Evolutionary conservation across 2,329 filamentous ascomycete genomes (phyloP), one percentile per base, ranked within the genome.

Genomic region (Trichothecium sympodiale): DNA sequence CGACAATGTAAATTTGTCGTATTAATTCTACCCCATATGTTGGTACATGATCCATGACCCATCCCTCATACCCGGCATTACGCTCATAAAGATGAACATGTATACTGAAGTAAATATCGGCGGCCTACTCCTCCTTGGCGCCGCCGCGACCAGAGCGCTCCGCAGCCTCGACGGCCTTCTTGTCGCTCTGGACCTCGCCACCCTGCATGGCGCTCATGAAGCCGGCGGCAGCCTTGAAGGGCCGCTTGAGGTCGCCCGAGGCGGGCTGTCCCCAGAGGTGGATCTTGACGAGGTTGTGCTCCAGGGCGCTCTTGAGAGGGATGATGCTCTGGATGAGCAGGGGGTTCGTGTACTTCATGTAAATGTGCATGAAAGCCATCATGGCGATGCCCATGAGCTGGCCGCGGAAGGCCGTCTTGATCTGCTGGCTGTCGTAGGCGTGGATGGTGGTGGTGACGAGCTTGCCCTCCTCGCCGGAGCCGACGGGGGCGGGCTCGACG

Each of bases 301-400:
- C 91, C 62, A 98, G 75, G 31, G 87, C 89, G 57, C 83, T 75
- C 80, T 98, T 98, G 62, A 96, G 71, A 25, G 91, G 91, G 56
- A 98, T 91, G 67, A 98, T 94, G 60, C 83, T 93, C 77, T 98
- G 91, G 68, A 98, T 94, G 54, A 95, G 71, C 35, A 98, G 83
- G 29, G 91, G 91, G 78, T 96, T 98, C 68, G 88, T 96, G 80
- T 96, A 98, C 63, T 95, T 88, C 74, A 98, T 83, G 79, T 96
- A 98, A 43, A 98, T 48, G 69, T 98, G 91, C 89, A 98, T 96
- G 55, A 95, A 84, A 43, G 64, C 78, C 89, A 98, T 96, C 88
- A 98, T 98, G 60, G 75, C 88, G 40, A 98, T 71, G 41, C 91
- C 91, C 84, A 94, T 96, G 53, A 93, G 66, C 68, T 96, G 89